Percentiles rank a stretch among this genome's conserved stretches.
Evolutionary conservation across 768 basidiomycete genomes (phyloP).

Genomic region (Lentinula boryana): DNA sequence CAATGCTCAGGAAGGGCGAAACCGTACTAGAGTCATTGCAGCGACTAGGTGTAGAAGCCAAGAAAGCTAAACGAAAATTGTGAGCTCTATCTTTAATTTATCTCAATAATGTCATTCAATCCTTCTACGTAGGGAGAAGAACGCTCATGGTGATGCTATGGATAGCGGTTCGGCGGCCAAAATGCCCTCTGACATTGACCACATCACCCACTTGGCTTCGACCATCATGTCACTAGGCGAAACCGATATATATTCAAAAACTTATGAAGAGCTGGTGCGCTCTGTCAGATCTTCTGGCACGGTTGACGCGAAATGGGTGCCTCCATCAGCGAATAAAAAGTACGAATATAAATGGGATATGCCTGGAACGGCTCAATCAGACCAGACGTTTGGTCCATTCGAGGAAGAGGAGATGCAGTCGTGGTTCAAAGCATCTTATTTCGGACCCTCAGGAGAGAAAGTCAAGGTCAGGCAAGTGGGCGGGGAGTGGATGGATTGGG

Average conservation of each 20-base stretch:
- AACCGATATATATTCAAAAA: conserved; percentile 78
- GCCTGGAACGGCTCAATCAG: conserved; percentile 38
- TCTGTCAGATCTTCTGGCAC: conserved; percentile 64
- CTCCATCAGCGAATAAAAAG: conserved; percentile 68
- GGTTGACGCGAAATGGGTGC: conserved; percentile 65
- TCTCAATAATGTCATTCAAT: neutral
- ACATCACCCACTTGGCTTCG: conserved; percentile 83
- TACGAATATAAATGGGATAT: conserved; percentile 83
- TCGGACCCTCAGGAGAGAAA: conserved; percentile 72
- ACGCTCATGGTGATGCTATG: conserved; percentile 34
- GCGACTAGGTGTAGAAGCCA: conserved; percentile 68
- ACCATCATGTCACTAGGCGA: conserved; percentile 84
- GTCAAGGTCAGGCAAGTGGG: conserved; percentile 64
- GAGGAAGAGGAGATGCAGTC: conserved; percentile 70
- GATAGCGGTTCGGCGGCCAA: conserved; percentile 35
- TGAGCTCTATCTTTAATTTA: conserved; percentile 16
- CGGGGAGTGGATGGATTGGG: conserved; percentile 73
- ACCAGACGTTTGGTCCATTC: conserved; percentile 74
- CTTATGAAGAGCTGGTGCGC: conserved; percentile 81
- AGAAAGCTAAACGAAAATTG: conserved; percentile 35
- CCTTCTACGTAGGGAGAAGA: conserved; percentile 20
- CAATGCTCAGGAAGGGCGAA: conserved; percentile 82
- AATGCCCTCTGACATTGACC: conserved; percentile 57
- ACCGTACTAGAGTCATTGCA: conserved; percentile 87
- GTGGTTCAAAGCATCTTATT: conserved; percentile 80